Conservation (phyloP, 768 basidiomycete genomes). For the Leccinum broughii region DNA sequence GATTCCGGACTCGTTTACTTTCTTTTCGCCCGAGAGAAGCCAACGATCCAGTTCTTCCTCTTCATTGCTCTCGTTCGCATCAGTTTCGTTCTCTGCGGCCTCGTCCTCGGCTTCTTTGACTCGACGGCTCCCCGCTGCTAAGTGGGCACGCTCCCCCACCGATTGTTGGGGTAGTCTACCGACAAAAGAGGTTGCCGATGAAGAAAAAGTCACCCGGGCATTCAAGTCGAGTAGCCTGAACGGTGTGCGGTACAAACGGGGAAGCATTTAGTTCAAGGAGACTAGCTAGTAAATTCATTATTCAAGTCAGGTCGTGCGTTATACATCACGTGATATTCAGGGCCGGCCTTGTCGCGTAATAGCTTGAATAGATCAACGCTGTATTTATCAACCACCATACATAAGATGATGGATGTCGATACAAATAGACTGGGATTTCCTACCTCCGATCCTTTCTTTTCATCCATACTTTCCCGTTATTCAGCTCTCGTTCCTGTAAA, state of each 20-base stretch:
- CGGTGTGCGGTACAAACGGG: slow-evolving; percentile 19
- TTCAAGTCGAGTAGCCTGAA: slow-evolving; percentile 10
- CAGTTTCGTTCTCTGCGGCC: slow-evolving; percentile 3
- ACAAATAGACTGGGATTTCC: background rate
- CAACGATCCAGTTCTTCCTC: slow-evolving; percentile 17
- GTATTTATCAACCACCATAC: no score
- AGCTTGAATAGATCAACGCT: no score
- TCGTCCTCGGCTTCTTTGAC: slow-evolving; percentile 5
- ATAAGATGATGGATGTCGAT: background rate
- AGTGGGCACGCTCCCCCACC: slow-evolving; percentile 5
- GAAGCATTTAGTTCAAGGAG: slow-evolving; percentile 20
- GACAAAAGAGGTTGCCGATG: slow-evolving; percentile 15
- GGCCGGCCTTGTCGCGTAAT: slow-evolving; percentile 9
- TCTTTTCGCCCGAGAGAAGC: slow-evolving; percentile 17
- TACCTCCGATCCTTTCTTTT: slow-evolving; percentile 25
- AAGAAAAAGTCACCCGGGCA: slow-evolving; percentile 21
- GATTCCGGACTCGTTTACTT: slow-evolving; percentile 20
- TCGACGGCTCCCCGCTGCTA: background rate
- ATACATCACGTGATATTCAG: slow-evolving; percentile 28
- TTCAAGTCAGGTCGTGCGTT: slow-evolving; percentile 1
- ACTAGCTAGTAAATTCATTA: slow-evolving; percentile 16
- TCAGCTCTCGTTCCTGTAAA: slow-evolving; percentile 50
- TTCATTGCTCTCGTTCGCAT: slow-evolving; percentile 9
- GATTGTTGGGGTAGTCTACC: slow-evolving; percentile 15
- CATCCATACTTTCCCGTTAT: slow-evolving; percentile 51